Evolutionary conservation across 2,329 filamentous ascomycete species (phyloP).

Genomic region (Colletotrichum lindemuthianum): DNA sequence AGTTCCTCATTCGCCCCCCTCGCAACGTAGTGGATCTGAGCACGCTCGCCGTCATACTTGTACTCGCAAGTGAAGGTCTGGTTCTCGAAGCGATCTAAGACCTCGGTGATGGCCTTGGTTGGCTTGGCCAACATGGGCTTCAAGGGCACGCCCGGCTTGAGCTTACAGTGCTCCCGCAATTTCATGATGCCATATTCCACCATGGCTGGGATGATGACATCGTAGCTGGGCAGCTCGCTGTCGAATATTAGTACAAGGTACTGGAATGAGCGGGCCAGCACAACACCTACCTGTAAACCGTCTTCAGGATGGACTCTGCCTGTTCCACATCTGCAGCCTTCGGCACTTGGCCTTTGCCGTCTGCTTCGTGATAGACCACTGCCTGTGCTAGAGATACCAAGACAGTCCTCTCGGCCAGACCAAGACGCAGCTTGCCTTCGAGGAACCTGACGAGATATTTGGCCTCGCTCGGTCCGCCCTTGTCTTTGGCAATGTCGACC

Average conservation of each 20-base stretch:
- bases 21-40: conserved; percentile 97
- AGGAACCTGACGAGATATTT: conserved; percentile 94
- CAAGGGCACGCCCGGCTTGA: conserved; percentile 91
- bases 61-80: conserved; percentile 98
- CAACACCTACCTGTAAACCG: conserved; percentile 78
- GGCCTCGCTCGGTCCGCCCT: conserved; percentile 92
- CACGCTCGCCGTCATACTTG: conserved; percentile 97
- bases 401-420: conserved; percentile 91
- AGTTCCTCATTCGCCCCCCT: conserved; percentile 79
- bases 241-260: conserved; percentile 45
- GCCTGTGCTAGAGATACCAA: conserved; percentile 91
- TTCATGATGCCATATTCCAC: conserved; percentile 86
- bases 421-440: conserved; percentile 92
- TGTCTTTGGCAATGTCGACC: conserved; percentile 90
- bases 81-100: conserved; percentile 93
- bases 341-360: conserved; percentile 74
- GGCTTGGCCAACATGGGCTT: conserved; percentile 99
- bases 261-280: background rate
- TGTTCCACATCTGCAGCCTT: conserved; percentile 81
- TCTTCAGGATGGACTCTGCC: conserved; percentile 87
- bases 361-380: conserved; percentile 83
- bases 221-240: conserved; percentile 93
- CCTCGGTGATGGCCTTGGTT: conserved; percentile 97
- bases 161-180: conserved; percentile 84
- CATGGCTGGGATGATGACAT: conserved; percentile 92